Base-by-base conservation (phyloP, 805 yeast genomes). In the Zygosaccharomyces kombuchaensis region DNA sequence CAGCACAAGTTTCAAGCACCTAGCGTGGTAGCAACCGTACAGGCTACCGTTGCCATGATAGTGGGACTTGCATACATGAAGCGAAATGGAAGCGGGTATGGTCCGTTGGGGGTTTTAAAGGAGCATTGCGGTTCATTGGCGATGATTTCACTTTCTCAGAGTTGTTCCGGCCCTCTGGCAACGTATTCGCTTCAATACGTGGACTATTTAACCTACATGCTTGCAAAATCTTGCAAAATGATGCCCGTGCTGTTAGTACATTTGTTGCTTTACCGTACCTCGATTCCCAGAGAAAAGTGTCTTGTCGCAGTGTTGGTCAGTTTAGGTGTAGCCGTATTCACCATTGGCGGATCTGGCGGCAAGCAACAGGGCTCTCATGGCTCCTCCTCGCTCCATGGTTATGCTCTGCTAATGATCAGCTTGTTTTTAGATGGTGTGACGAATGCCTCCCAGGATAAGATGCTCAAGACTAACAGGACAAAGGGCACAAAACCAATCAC, bases 231-330 rank as follows among this genome's bases (percentile, higher is more conserved):
- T 44, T 91, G 98, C 63, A 93, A 93, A 59, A 74, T 93, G 64
- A 79, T 93, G 17, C 99, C 99, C 0, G 96, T 91, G n/a, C 81
- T 93, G 84, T 61, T 86, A 27, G 85, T 93, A 2, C 96, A 89
- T 58, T 68, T 82, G 46, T 54, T 80, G 12, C 56, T 87, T 9
- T 91, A 89, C 67, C 73, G 84, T 35, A 78, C 85, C 3, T 68
- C 66, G 43, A 91, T 87, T 63, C 89, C 96, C 0, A 44, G 65
- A 2, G 80, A 82, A 67, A 93, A 93, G 66, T 86, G 86, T 60
- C 48, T 77, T 12, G 95, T 91, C 14, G 96, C 96, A 0, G 52
- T 70, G 0, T 58, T 76, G n/a, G 91, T 93, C 17, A 90, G 97
- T 1, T 42, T 69, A 0, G 99, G 99, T 2, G 97, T 93, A 9